Percentiles rank a stretch among this genome's conserved stretches.
phyloP scores from a whole-genome alignment of 31 red algal species.

The Endocladia muricata region DNA sequence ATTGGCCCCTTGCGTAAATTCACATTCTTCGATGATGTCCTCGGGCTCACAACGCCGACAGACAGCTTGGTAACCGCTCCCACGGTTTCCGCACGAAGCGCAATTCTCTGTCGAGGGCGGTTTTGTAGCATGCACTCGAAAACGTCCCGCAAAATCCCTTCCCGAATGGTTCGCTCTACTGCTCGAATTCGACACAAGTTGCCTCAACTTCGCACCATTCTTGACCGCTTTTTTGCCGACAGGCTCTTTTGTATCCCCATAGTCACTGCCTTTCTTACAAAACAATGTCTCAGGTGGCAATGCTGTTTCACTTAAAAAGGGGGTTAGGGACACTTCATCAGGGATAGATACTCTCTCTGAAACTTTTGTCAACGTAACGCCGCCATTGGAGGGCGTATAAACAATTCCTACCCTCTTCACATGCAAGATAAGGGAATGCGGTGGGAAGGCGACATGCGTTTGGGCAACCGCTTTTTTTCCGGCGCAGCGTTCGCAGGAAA shows the following conservation, averaged over 20 bases:
- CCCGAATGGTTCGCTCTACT: background rate
- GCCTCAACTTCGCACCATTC: background rate
- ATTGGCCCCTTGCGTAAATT: background rate
- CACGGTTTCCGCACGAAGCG: background rate
- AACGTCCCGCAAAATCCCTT: background rate
- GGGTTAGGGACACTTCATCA: background rate
- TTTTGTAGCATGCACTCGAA: background rate
- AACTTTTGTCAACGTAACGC: background rate
- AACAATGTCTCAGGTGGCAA: background rate
- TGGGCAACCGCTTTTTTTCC: slow-evolving; percentile 5
- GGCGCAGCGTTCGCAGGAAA: slow-evolving; percentile 22
- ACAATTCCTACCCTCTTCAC: slow-evolving; percentile 24
- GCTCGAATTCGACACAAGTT: background rate
- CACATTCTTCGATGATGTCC: background rate
- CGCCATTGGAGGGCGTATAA: background rate
- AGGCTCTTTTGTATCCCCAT: background rate
- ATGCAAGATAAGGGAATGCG: slow-evolving; percentile 10
- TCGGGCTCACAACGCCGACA: background rate
- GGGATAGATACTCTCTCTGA: slow-evolving; percentile 7
- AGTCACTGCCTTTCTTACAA: background rate
- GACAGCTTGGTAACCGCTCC: too few relatives aligned
- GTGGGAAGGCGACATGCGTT: slow-evolving; percentile 7
- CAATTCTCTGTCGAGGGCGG: too few relatives aligned
- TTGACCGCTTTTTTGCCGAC: background rate
- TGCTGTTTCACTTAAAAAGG: background rate